Percentiles rank a stretch among this genome's conserved stretches.
These are phyloP conservation scores for Closterium sp. DNA, from an alignment of 139 green algal species.

Conservation along the genomic window DNA sequence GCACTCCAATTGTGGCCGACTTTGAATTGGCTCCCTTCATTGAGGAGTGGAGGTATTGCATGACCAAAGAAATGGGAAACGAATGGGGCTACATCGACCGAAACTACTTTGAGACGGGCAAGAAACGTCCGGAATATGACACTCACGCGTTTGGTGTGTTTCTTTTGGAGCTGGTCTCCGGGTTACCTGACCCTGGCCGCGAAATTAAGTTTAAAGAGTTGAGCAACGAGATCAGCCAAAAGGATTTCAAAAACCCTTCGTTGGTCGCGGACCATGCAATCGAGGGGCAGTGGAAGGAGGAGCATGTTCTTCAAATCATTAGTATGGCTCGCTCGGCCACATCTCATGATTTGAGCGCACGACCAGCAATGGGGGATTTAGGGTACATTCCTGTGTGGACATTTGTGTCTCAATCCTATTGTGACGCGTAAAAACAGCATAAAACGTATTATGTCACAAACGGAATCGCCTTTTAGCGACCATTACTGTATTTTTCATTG, in stretches of 20 bases:
- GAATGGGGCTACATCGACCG: background rate
- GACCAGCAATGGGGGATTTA: background rate
- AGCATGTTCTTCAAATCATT: background rate
- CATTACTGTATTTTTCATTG: too few species aligned
- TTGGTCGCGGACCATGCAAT: background rate
- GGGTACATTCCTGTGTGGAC: too few species aligned
- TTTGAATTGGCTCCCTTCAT: too few species aligned
- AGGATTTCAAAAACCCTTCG: background rate
- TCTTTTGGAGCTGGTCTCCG: background rate
- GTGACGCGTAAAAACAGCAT: too few species aligned
- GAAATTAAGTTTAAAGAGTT: background rate
- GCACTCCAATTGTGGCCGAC: too few species aligned
- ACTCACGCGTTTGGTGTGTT: background rate
- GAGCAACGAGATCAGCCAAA: background rate
- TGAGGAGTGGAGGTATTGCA: too few species aligned
- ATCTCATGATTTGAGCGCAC: background rate
- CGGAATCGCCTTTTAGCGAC: too few species aligned
- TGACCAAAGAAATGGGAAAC: too few species aligned
- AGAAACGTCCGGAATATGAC: background rate
- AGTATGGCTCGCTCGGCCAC: background rate
- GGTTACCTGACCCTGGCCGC: too few species aligned
- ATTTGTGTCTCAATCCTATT: too few species aligned
- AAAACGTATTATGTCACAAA: too few species aligned
- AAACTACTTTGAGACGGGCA: background rate
- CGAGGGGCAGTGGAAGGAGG: background rate